Evolutionary conservation across 345 rosid species (phyloP), one percentile per base, ranked within the genome.

Genomic region (Eucalyptus microcorys): DNA sequence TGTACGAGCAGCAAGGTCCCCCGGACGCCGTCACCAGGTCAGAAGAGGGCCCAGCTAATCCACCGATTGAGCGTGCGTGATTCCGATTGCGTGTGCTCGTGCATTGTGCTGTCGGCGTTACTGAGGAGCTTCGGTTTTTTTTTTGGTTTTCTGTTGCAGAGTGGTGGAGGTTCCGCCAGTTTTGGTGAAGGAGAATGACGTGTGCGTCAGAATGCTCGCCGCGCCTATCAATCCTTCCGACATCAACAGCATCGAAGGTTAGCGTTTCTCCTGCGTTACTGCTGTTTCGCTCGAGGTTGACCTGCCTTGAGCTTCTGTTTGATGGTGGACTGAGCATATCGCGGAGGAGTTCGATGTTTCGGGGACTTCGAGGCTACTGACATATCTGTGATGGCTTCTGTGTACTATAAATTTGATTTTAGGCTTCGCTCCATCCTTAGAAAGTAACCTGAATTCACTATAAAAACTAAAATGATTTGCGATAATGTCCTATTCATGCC

Each of bases 201-300:
- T 95, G 61, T 97, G 99, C 88, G 97, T 96, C 85, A 96, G 91
- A 90, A 97, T 97, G 99, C 92, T 97, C 61, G 99, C 98, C 50
- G 91, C 97, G 88, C 99, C 99, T 16, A 95, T 97, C 88, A 97
- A 97, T 91, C 99, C 99, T 16, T 96, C 99, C 22, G 99, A 96
- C 92, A 94, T 97, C 49, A 97, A 97, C 88, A 92, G 99, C 64
- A 97, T 97, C 53, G 95, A 97, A 95, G 99, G 99, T 95, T 86
- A 8, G 40, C 7, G 42, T 52, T 80, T 64, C 5, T 64, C 7
- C 71, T 15, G 49, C 14, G 34, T 64, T 64, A 30, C 71, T 64
- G 71, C 71, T n/a, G n/a, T 64, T 64, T 64, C 71, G 71, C 71
- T 64, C 37, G 19, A 4, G n/a, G 37, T 80, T 49, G 30, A 14